A percentile compares a stretch with the other conserved stretches of the same genome.
Evolutionary conservation across 2,329 filamentous ascomycete genomes (phyloP).

Genomic region (Corynespora cassiicola): DNA sequence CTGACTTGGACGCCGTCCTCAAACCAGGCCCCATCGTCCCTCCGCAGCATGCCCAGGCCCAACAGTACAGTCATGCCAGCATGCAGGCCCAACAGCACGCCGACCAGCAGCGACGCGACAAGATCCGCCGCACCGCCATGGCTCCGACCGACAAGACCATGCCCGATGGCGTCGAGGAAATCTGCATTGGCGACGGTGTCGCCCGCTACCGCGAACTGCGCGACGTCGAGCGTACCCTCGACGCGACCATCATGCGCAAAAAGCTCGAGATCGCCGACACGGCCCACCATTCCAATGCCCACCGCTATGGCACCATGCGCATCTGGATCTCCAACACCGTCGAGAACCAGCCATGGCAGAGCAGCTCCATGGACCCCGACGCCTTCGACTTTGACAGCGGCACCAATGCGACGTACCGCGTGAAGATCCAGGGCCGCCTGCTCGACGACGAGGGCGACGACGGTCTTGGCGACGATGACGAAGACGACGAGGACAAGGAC

Average conservation of each 20-base stretch:
- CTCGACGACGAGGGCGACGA: constrained; percentile 61
- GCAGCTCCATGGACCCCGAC: constrained; percentile 70
- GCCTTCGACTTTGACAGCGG: constrained; percentile 83
- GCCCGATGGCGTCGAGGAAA: constrained; percentile 82
- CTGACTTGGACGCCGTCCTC: constrained; percentile 56
- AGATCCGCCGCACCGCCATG: constrained; percentile 79
- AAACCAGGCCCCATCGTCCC: constrained; percentile 53
- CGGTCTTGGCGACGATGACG: constrained; percentile 38
- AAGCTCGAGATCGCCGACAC: constrained; percentile 87
- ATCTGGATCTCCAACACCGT: constrained; percentile 96
- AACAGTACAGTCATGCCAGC: constrained; percentile 48
- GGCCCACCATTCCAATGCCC: constrained; percentile 74
- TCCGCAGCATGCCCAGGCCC: constrained; percentile 57
- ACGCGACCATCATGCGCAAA: constrained; percentile 94
- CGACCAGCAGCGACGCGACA: constrained; percentile 63
- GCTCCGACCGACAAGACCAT: constrained; percentile 96
- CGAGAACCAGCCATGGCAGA: constrained; percentile 94
- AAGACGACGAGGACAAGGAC: constrained; percentile 46
- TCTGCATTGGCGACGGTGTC: constrained; percentile 81
- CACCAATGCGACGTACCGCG: constrained; percentile 79
- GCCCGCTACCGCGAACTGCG: constrained; percentile 82
- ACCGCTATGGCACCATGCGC: constrained; percentile 83
- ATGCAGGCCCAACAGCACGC: constrained; percentile 54
- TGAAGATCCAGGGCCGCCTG: constrained; percentile 89
- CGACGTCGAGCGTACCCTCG: constrained; percentile 85